Conservation (phyloP, 768 basidiomycete species). For the Lactifluus echinatus region DNA sequence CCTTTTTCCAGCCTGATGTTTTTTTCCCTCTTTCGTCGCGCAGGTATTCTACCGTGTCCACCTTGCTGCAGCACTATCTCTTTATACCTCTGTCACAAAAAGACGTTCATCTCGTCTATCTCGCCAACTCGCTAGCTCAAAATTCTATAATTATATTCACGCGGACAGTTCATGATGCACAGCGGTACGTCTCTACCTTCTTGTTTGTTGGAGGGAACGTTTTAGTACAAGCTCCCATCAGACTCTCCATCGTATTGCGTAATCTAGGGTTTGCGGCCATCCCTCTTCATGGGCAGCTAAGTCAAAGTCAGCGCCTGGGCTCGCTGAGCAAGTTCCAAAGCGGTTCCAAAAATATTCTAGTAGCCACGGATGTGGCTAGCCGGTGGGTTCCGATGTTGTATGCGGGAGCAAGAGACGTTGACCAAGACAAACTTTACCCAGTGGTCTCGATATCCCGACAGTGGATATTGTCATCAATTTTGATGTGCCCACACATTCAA, state of each 20-base stretch:
- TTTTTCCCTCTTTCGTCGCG: background rate
- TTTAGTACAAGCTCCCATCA: conserved; percentile 23
- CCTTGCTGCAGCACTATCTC: conserved; percentile 91
- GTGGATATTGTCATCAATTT: conserved; percentile 98
- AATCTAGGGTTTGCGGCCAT: conserved; percentile 91
- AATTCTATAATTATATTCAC: conserved; percentile 97
- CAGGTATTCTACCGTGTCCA: conserved; percentile 96
- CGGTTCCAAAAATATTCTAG: conserved; percentile 82
- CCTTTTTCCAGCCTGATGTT: background rate
- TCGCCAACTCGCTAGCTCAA: conserved; percentile 81
- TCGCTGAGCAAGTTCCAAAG: conserved; percentile 93
- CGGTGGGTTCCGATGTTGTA: conserved; percentile 41
- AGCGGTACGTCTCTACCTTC: conserved; percentile 40
- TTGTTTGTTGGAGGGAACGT: background rate
- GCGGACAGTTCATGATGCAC: conserved; percentile 88
- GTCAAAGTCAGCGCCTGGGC: conserved; percentile 87
- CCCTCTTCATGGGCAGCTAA: conserved; percentile 91
- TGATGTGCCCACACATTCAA: conserved; percentile 94
- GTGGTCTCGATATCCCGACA: conserved; percentile 90
- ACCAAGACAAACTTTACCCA: conserved; percentile 24
- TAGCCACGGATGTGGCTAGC: conserved; percentile 95
- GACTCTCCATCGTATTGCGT: conserved; percentile 82
- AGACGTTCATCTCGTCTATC: conserved; percentile 82
- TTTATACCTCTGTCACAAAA: conserved; percentile 88
- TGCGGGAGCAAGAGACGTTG: background rate